Evolutionary conservation across 2,329 filamentous ascomycete genomes (phyloP).

Genomic region (Lecanicillium sp.): DNA sequence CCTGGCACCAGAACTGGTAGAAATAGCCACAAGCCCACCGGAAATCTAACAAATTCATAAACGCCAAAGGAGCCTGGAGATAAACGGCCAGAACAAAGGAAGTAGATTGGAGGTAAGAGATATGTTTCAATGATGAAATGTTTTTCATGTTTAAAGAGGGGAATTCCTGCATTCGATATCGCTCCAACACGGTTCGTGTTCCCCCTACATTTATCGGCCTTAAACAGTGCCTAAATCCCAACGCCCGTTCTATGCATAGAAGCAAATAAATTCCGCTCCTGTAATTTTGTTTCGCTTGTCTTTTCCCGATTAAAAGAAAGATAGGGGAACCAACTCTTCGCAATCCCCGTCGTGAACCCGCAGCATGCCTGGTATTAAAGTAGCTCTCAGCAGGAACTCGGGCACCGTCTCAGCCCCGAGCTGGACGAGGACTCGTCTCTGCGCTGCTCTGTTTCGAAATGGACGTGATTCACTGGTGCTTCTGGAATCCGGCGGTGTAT

Average conservation of each 20-base stretch:
- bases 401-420: no score
- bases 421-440: no score
- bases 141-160: not conserved
- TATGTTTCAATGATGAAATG: conserved; percentile 3
- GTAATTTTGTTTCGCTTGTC: conserved; percentile 1
- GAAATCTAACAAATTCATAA: conserved; percentile 1
- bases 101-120: not conserved
- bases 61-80: not conserved
- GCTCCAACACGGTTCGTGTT: not conserved
- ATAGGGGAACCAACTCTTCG: no score
- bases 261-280: conserved; percentile 6
- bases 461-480: no score
- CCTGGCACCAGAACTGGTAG: not conserved
- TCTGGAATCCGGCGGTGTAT: no score
- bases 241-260: conserved; percentile 12
- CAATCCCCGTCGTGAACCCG: no score
- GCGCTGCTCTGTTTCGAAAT: no score
- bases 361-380: no score
- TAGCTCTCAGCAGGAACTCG: no score
- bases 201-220: not conserved
- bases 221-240: conserved; percentile 3
- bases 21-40: not conserved
- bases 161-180: not conserved
- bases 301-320: no score
- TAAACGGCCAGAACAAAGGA: not conserved